A percentile compares a stretch with the other conserved stretches of the same genome.
These are phyloP conservation scores for Pseudocercospora cruenta DNA, from an alignment of 2,329 filamentous ascomycete species.

Conservation along the genomic window DNA sequence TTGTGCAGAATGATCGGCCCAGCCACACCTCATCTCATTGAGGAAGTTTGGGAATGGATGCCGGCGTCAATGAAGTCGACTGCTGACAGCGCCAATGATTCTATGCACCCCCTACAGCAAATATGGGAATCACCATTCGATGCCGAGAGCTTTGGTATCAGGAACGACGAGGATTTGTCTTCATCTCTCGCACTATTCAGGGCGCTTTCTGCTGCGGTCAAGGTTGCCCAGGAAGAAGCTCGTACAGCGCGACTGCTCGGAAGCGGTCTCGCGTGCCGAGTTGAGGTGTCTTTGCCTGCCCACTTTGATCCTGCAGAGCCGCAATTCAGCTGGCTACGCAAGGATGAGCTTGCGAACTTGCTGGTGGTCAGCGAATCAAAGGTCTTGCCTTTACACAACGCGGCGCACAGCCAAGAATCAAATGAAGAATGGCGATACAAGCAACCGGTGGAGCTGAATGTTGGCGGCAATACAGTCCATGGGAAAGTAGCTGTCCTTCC, in stretches of 20 bases:
- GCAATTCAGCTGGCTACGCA: slow-evolving; percentile 23
- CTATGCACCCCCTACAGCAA: slow-evolving; percentile 32
- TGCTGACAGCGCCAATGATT: background rate
- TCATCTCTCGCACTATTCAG: slow-evolving; percentile 45
- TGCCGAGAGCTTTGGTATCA: background rate
- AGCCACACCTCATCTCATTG: slow-evolving; percentile 79
- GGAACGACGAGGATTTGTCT: slow-evolving; percentile 50
- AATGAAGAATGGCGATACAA: slow-evolving; percentile 48
- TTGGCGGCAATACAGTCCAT: slow-evolving; percentile 22
- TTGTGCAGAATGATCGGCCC: slow-evolving; percentile 79
- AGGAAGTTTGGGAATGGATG: slow-evolving; percentile 83
- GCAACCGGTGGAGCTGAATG: slow-evolving; percentile 44
- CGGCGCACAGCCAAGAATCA: slow-evolving; percentile 18
- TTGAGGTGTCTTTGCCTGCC: slow-evolving; percentile 54
- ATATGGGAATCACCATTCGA: slow-evolving; percentile 33
- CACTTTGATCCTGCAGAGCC: slow-evolving; percentile 10
- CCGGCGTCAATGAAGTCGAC: slow-evolving; percentile 50
- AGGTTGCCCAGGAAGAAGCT: slow-evolving; percentile 73
- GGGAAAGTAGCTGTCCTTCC: slow-evolving; percentile 41
- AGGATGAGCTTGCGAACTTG: slow-evolving; percentile 43
- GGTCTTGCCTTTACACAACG: slow-evolving; percentile 24
- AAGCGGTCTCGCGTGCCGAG: slow-evolving; percentile 77
- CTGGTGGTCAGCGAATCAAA: slow-evolving; percentile 48
- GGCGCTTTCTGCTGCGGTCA: slow-evolving; percentile 67
- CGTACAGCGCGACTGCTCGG: slow-evolving; percentile 73